Evolutionary conservation across 371 early-diverging fungal species (phyloP), one percentile per base, ranked within the genome.

Genomic region (Mortierella sp.): DNA sequence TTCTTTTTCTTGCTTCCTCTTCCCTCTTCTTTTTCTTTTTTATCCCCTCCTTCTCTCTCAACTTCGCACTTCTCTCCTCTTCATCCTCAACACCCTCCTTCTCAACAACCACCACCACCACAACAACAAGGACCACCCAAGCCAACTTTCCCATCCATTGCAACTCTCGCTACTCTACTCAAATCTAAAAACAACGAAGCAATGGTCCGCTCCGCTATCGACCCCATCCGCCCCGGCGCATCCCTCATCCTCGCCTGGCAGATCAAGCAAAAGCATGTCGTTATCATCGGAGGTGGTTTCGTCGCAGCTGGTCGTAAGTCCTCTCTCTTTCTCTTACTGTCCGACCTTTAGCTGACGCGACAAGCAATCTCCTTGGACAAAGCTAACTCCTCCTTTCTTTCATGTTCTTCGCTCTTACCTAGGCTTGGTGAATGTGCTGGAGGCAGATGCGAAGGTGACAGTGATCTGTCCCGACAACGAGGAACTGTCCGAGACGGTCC

Each of bases 161-260:
- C 54, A 37, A 67, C 40, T 5, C 2, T 19, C 5, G 40, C 19
- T 24, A 44, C 16, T 44, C 9, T 57, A 37, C 31, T 26, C 54
- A 13, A 13, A 1, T 37, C 6, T 3, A 19, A 64, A 64, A 64
- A 2, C 10, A 46, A 14, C 50, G 59, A 44, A 28, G 19, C 37
- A 69, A 84, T 86, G 86, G 86, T 86, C 48, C 78, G 86, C 59
- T 86, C 86, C 34, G 72, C 86, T 26, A 86, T 86, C 28, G 86
- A 86, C 51, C 87, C 89, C 16, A 91, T 92, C 53, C 90, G 92
- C 70, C 92, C 94, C 37, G 96, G 96, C 1, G 97, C 93, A 2
- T 96, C 96, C 0, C 91, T 97, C 28, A 90, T 97, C 37, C 88
- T 97, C 5, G 97, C 96, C 44, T 97, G 94, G 91, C 93, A 93